phyloP scores from a whole-genome alignment of 2,329 filamentous ascomycete genomes.

The Calycina herbarum region DNA sequence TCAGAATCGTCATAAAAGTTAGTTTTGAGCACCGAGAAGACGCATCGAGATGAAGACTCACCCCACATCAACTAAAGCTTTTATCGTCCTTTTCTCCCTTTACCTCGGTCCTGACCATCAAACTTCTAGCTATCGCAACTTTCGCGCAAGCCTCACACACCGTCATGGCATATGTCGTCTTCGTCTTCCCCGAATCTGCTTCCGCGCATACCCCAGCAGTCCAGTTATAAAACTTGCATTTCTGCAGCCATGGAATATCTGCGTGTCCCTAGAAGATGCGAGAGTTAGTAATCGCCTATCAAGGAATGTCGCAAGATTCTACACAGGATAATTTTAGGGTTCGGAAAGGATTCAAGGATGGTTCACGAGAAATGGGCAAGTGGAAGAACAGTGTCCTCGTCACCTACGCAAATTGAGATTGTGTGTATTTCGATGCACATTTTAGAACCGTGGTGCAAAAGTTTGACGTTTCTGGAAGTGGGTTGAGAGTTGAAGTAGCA shows the following conservation, averaged over 20 bases:
- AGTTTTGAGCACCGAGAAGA: too few species aligned
- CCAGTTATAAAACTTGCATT: conserved; percentile 2
- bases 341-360: too few species aligned
- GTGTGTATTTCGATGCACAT: not conserved
- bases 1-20: too few species aligned
- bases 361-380: too few species aligned
- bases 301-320: too few species aligned
- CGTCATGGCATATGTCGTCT: not conserved
- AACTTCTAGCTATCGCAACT: not conserved
- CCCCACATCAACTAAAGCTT: not conserved
- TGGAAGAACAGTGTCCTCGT: too few species aligned
- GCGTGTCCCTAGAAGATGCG: not conserved
- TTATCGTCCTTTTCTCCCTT: not conserved
- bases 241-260: not conserved
- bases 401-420: not conserved
- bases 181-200: not conserved
- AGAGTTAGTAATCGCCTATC: too few species aligned
- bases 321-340: too few species aligned
- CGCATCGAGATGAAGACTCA: not conserved
- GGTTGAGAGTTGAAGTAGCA: not conserved
- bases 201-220: not conserved
- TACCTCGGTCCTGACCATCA: not conserved
- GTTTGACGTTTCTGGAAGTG: not conserved
- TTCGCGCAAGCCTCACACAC: not conserved
- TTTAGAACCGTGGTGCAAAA: not conserved